phyloP scores from a whole-genome alignment of 1,284 basidiomycete genomes.

The Microbotryum silenes-acaulis region DNA sequence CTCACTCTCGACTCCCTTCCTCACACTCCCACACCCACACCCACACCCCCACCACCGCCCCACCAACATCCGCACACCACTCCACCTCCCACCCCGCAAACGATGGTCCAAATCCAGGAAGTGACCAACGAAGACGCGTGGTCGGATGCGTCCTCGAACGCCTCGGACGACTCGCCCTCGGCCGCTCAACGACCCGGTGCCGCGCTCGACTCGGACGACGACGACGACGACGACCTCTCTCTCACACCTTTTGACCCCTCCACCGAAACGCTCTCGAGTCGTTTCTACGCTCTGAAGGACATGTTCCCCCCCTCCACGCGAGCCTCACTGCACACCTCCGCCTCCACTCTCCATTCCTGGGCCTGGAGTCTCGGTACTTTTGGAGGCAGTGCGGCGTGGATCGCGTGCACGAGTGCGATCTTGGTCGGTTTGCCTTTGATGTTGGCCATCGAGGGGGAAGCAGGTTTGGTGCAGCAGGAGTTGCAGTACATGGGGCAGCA shows the following conservation, averaged over 20 bases:
- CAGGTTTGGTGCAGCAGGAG: slow-evolving; percentile 87
- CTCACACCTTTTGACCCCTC: slow-evolving; percentile 23
- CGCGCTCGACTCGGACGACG: slow-evolving; percentile 48
- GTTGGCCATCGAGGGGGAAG: slow-evolving; percentile 89
- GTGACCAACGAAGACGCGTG: no score
- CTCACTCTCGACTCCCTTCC: neutral
- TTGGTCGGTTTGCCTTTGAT: slow-evolving; percentile 89
- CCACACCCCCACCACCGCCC: neutral
- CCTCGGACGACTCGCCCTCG: slow-evolving; percentile 50
- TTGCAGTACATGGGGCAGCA: slow-evolving; percentile 87
- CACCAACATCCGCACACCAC: no score
- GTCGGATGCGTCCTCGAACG: no score
- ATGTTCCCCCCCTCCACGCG: slow-evolving; percentile 88
- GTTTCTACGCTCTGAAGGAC: slow-evolving; percentile 83
- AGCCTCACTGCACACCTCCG: slow-evolving; percentile 41
- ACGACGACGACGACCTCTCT: slow-evolving; percentile 22
- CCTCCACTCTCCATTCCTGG: slow-evolving; percentile 53
- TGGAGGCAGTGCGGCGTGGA: slow-evolving; percentile 79
- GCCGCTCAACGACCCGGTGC: slow-evolving; percentile 58
- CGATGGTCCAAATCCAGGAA: slow-evolving; percentile 68
- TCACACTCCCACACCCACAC: neutral
- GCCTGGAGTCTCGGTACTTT: slow-evolving; percentile 51
- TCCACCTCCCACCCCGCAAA: neutral
- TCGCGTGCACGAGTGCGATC: slow-evolving; percentile 85
- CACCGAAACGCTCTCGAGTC: slow-evolving; percentile 75